Base-by-base conservation (phyloP, 306 rosid genomes). In the Cucumis sativus region DNA sequence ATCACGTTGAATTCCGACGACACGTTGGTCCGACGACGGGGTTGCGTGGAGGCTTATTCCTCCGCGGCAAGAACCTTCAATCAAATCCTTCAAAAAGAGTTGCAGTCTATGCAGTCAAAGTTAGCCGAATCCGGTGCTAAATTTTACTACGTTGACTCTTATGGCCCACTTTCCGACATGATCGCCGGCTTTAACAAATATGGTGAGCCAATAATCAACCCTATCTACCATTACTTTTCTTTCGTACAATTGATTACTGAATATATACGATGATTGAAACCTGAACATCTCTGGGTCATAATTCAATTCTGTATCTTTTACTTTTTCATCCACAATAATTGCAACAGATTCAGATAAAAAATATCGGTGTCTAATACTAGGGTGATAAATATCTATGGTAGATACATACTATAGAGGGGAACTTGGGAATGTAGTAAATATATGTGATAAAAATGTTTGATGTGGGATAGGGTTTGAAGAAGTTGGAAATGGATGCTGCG, bases 401-500 rank as follows among this genome's bases (percentile, higher is more conserved):
- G 25, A 23, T 23, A 23, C 25, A 23, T 23, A 23, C 25, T 23
- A 23, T 23, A 23, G 25, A 23, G 25, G 25, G 25, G 25, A 23
- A 23, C 30, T 28, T 28, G 30, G 30, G 30, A 28, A 28, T 28
- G 30, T 1, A 1, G 30, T 23, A 28, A 28, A 2, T 28, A 28
- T 2, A 28, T 28, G 2, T 28, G 30, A 28, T 28, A 2, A 33
- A 33, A 33, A 33, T 33, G 5, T 3, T 33, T 33, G 37, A 33
- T 3, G 30, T 28, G 30, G 3, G 37, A 3, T 20, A 91, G 97
- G 93, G 40, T 85, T 89, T 81, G 91, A 87, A 0, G 79, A 85
- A 33, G 85, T 79, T 54, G 18, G 67, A 43, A 71, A 41, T 55
- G 97, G 95, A 0, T 91, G 97, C 20, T 91, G 95, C 78, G 97